Conservation (phyloP, 768 basidiomycete species). For the Russula abietina region DNA sequence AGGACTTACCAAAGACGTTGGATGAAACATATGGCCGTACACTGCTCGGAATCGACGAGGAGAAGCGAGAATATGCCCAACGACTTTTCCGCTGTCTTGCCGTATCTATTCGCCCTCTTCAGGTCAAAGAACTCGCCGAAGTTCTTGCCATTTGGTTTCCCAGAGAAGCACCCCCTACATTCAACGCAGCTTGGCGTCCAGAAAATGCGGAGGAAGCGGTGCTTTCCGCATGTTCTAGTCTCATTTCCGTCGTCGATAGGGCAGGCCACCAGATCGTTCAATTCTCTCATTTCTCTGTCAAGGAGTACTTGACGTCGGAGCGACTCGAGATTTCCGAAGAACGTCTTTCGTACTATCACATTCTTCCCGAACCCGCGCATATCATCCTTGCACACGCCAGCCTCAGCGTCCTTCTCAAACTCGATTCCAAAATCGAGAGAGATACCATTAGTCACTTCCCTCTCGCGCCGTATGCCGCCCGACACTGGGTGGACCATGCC, state of each 20-base stretch:
- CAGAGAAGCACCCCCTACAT: not conserved
- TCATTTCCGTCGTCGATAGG: not conserved
- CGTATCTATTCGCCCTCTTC: conserved; percentile 5
- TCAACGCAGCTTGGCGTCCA: conserved; percentile 2
- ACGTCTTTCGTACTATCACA: conserved; percentile 6
- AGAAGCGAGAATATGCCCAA: not conserved
- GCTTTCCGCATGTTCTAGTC: not conserved
- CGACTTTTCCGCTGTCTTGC: conserved; percentile 3
- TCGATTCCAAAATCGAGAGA: conserved; percentile 1
- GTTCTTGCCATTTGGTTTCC: conserved; percentile 7
- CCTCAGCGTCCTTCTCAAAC: conserved; percentile 8
- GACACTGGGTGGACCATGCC: conserved; percentile 10
- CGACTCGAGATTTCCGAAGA: not conserved
- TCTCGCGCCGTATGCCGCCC: not conserved
- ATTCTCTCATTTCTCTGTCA: conserved; percentile 11
- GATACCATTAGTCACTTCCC: not conserved
- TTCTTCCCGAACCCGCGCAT: conserved; percentile 4
- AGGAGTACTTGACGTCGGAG: conserved; percentile 15
- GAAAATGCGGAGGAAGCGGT: not conserved
- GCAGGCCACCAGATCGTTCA: not conserved
- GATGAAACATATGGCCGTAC: conserved; percentile 1
- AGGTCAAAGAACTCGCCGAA: conserved; percentile 9
- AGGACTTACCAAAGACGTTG: not conserved
- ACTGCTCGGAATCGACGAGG: not conserved
- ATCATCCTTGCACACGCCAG: not conserved